Percentiles rank a stretch among this genome's conserved stretches.
Conservation (phyloP, 2,329 filamentous ascomycete genomes). For the Laburnicola sp. region DNA sequence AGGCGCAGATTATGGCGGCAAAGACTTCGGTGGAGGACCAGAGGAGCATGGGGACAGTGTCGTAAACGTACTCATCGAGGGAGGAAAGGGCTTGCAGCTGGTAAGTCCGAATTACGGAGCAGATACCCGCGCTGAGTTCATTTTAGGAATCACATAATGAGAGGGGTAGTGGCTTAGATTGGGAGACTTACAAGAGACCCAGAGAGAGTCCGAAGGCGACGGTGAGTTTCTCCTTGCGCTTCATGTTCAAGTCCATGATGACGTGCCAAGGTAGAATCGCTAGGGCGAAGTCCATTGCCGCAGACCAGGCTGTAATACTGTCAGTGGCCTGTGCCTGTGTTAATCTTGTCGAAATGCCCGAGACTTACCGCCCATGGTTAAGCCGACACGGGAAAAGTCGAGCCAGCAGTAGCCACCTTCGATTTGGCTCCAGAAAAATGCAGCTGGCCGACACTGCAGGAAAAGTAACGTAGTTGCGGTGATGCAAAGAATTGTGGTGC, state of each 20-base stretch:
- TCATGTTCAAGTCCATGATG: slow-evolving; percentile 41
- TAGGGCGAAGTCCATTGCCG: slow-evolving; percentile 41
- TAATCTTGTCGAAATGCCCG: neutral
- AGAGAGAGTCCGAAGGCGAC: slow-evolving; percentile 36
- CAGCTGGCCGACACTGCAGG: slow-evolving; percentile 31
- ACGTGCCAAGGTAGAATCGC: slow-evolving; percentile 42
- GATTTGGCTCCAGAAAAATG: slow-evolving; percentile 34
- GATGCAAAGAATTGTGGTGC: slow-evolving; percentile 29
- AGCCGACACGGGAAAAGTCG: slow-evolving; percentile 31
- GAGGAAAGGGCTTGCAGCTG: slow-evolving; percentile 34
- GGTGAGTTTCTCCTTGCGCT: slow-evolving; percentile 40
- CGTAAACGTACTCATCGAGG: slow-evolving; percentile 36
- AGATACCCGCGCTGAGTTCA: slow-evolving; percentile 30
- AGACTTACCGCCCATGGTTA: slow-evolving; percentile 32
- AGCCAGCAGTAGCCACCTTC: slow-evolving; percentile 31
- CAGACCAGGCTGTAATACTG: slow-evolving; percentile 29
- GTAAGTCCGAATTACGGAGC: slow-evolving; percentile 36
- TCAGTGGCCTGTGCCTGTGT: slow-evolving; percentile 8
- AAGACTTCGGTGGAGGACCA: slow-evolving; percentile 47
- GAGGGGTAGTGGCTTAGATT: neutral
- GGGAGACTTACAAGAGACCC: slow-evolving; percentile 29
- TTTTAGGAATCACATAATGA: neutral
- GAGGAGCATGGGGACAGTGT: slow-evolving; percentile 35
- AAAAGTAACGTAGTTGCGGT: slow-evolving; percentile 33
- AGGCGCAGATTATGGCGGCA: slow-evolving; percentile 56